Base-by-base conservation (phyloP, 2,329 filamentous ascomycete genomes). In the Diaporthe citriasiana region DNA sequence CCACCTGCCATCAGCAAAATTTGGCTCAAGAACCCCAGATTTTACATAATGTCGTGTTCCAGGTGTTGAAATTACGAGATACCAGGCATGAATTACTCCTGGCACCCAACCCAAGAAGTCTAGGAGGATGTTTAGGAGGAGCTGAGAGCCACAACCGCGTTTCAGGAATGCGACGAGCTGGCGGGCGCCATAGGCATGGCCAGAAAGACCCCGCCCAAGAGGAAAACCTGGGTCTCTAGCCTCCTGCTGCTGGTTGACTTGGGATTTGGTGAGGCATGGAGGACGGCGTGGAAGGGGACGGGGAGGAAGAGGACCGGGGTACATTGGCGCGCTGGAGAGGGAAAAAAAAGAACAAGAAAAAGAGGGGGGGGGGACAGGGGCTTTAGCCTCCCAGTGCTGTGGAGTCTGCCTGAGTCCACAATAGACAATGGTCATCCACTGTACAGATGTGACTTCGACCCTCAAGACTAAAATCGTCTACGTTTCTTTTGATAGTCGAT, bases 381-480 rank as follows among this genome's bases (percentile, higher is more conserved):
- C n/a, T n/a, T n/a, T n/a, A n/a, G n/a, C n/a, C n/a, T n/a, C n/a
- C n/a, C n/a, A n/a, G n/a, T n/a, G n/a, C n/a, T n/a, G n/a, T n/a
- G n/a, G n/a, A n/a, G n/a, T n/a, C n/a, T n/a, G n/a, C 83, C 84
- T 71, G 83, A 83, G 74, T 89, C 92, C 76, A 93, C 91, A 82
- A 86, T 91, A 78, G 90, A 90, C 72, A 89, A 97, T 77, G 90
- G 91, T 73, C 98, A 96, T 83, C 95, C 95, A 60, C 89, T 97
- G 75, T 98, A 95, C 83, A 91, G 93, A 72, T 93, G 95, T 81
- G 95, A 95, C 80, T 98, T 97, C 83, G 95, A 97, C 81, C 94
- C 93, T 69, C 89, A 93, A 79, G 92, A 97, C 85, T 89, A 92
- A 74, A 90, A 90, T 76, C 92, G 92, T 77, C 87, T 98, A 35